A percentile compares a stretch with the other conserved stretches of the same genome.
Evolutionary conservation across 306 rosid species (phyloP).

Genomic region (Glycine soja): DNA sequence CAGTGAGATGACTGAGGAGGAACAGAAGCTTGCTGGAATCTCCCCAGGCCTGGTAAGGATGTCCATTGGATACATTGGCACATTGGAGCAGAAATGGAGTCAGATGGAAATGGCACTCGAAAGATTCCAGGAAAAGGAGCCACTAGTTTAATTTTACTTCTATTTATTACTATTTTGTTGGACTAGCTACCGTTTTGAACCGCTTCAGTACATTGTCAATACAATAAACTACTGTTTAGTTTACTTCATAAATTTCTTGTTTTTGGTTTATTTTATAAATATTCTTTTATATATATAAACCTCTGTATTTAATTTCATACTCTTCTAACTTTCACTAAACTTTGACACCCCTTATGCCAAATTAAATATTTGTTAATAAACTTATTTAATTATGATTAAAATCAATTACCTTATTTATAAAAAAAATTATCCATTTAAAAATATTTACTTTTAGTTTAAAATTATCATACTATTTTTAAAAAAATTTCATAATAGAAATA

Average conservation of each 20-base stretch:
- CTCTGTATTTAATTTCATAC: too few species aligned
- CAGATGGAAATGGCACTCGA: constrained; percentile 72
- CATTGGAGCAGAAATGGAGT: constrained; percentile 83
- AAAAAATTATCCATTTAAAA: too few species aligned
- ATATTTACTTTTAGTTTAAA: too few species aligned
- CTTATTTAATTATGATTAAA: too few species aligned
- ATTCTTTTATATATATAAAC: too few species aligned
- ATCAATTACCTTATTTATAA: too few species aligned
- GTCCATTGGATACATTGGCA: constrained; percentile 81
- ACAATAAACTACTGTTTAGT: background rate
- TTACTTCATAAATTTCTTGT: background rate
- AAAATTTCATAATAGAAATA: too few species aligned
- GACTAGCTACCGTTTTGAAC: background rate
- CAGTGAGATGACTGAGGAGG: constrained; percentile 74
- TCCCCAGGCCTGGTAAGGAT: constrained; percentile 79
- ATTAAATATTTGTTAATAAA: too few species aligned
- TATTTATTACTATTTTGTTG: background rate
- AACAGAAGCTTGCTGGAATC: constrained; percentile 71
- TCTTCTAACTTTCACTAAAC: too few species aligned
- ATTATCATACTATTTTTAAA: too few species aligned
- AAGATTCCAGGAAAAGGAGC: constrained; percentile 43
- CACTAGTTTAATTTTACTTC: background rate
- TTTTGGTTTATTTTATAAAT: too few species aligned
- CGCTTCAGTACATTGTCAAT: background rate
- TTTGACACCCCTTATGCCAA: too few species aligned